Evolutionary conservation across 1,284 basidiomycete genomes (phyloP).

Genomic region (Cutaneotrichosporon cyanovorans): DNA sequence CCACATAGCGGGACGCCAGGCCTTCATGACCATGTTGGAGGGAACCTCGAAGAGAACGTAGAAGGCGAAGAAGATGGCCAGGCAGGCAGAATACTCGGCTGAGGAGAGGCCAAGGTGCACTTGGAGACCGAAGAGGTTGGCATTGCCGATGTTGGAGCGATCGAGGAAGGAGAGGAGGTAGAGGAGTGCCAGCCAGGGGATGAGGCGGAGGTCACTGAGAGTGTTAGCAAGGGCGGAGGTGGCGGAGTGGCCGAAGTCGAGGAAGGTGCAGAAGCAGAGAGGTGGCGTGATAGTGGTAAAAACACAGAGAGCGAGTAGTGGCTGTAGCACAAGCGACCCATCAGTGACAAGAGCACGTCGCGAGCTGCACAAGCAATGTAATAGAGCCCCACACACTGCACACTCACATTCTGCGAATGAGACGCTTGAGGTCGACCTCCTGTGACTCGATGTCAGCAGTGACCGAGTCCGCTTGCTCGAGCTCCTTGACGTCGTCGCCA

Average conservation of each 20-base stretch:
- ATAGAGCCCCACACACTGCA: too few relatives aligned
- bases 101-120: conserved; percentile 22
- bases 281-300: too few relatives aligned
- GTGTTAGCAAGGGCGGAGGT: conserved; percentile 2
- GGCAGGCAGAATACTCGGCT: conserved; percentile 25
- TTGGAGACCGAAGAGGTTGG: conserved; percentile 29
- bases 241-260: too few relatives aligned
- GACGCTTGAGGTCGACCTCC: conserved; percentile 7
- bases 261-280: too few relatives aligned
- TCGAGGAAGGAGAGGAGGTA: conserved; percentile 65
- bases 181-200: conserved; percentile 49
- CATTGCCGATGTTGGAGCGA: conserved; percentile 63
- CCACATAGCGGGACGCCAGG: conserved; percentile 28
- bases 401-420: conserved; percentile 14
- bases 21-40: conserved; percentile 53
- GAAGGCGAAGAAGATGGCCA: conserved; percentile 40
- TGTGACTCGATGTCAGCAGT: background rate
- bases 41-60: conserved; percentile 50
- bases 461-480: background rate
- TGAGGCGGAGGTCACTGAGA: conserved; percentile 23
- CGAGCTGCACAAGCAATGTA: too few relatives aligned
- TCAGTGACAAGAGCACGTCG: too few relatives aligned
- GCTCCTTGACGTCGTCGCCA: background rate
- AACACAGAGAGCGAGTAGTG: background rate
- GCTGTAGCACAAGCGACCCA: too few relatives aligned